These are phyloP conservation scores for Eucalyptus cladocalyx DNA, from an alignment of 345 rosid genomes.

Conservation along the genomic window DNA sequence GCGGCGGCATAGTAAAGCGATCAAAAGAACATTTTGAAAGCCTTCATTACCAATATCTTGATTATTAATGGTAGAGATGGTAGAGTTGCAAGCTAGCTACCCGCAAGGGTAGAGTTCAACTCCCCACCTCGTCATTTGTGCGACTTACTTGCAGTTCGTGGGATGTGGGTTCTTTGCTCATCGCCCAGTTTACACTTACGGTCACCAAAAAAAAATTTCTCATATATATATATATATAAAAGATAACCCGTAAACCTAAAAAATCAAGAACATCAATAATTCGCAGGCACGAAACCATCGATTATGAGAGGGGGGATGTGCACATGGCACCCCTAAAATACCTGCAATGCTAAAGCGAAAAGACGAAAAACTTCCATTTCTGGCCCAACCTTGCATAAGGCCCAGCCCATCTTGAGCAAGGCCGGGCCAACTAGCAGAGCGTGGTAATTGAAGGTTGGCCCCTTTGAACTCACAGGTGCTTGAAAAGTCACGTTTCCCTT, in stretches of 20 bases:
- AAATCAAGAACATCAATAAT: background rate
- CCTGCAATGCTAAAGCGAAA: background rate
- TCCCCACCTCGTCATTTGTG: too few species aligned
- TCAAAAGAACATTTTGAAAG: background rate
- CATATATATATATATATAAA: too few species aligned
- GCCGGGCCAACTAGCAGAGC: background rate
- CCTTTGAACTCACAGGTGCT: background rate
- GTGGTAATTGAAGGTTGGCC: background rate
- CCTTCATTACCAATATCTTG: background rate
- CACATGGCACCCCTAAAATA: background rate
- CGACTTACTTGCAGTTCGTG: too few species aligned
- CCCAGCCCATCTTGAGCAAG: background rate
- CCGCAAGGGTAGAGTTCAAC: too few species aligned
- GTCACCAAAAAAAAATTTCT: too few species aligned
- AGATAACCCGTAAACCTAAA: background rate
- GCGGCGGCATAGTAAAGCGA: background rate
- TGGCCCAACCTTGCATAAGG: background rate
- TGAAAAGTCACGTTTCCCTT: background rate
- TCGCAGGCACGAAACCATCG: background rate
- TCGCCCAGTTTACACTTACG: too few species aligned
- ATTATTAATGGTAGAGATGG: too few species aligned
- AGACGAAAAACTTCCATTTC: background rate
- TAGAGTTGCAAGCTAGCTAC: too few species aligned
- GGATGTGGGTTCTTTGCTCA: too few species aligned
- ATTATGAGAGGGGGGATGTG: background rate